These are phyloP conservation scores for Mucor lusitanicus DNA, from an alignment of 371 early-diverging fungal species.

Conservation along the genomic window DNA sequence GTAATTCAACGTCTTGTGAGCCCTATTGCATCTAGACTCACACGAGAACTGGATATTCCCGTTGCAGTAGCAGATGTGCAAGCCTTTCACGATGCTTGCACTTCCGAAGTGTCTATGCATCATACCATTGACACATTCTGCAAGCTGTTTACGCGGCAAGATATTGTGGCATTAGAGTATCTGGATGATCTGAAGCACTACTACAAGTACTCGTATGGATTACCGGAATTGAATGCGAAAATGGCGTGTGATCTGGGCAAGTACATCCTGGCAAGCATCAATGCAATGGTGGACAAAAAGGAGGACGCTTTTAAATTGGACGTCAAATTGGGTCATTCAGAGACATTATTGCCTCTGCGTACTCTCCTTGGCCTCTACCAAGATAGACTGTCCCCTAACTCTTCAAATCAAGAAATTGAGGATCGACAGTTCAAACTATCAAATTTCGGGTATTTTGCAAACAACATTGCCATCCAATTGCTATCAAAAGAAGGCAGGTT, in stretches of 20 bases:
- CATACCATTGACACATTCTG: conserved; percentile 32
- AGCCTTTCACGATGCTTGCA: conserved; percentile 32
- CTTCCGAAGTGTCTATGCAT: conserved; percentile 32
- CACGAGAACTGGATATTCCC: conserved; percentile 9
- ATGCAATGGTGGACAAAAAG: neutral
- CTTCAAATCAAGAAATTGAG: conserved; percentile 6
- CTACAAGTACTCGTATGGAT: conserved; percentile 40
- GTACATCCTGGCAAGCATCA: conserved; percentile 23
- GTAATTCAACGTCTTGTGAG: neutral
- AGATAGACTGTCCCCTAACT: conserved; percentile 7
- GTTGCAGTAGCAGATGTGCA: conserved; percentile 19
- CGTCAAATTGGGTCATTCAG: conserved; percentile 45
- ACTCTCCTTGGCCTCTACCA: conserved; percentile 32
- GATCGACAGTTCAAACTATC: conserved; percentile 10
- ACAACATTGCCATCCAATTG: conserved; percentile 12
- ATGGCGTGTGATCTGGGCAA: conserved; percentile 36
- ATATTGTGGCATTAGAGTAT: conserved; percentile 35
- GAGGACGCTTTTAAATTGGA: conserved; percentile 7
- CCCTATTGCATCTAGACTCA: conserved; percentile 26
- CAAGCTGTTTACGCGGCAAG: conserved; percentile 25
- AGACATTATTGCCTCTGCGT: conserved; percentile 38
- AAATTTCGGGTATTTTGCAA: conserved; percentile 13
- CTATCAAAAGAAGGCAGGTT: neutral
- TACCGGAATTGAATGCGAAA: conserved; percentile 24
- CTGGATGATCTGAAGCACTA: conserved; percentile 37